Conservation (phyloP, 2,329 filamentous ascomycete species). For the Nemania diffusa region DNA sequence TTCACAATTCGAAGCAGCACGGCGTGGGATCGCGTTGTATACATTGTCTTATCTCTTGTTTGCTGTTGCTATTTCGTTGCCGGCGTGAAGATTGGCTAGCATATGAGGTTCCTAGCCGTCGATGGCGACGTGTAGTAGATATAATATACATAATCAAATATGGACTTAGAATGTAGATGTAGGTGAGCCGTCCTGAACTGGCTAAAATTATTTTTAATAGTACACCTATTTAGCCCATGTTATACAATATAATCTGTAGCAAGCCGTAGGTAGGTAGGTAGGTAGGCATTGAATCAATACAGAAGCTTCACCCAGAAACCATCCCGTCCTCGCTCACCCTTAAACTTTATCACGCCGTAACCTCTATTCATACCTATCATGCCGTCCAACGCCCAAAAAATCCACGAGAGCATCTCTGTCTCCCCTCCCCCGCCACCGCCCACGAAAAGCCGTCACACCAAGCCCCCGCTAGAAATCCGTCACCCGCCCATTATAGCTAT, state of each 20-base stretch:
- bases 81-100: not conserved
- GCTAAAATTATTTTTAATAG: too few species aligned
- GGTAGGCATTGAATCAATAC: not conserved
- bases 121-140: not conserved
- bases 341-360: too few species aligned
- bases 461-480: constrained; percentile 77
- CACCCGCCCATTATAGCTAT: constrained; percentile 94
- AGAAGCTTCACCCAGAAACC: too few species aligned
- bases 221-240: not conserved
- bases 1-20: constrained; percentile 32
- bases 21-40: constrained; percentile 28
- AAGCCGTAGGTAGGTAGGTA: too few species aligned
- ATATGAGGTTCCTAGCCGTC: not conserved
- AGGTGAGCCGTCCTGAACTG: not conserved
- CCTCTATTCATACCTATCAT: too few species aligned
- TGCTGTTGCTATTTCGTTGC: not conserved
- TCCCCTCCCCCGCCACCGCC: too few species aligned
- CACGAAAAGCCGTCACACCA: not conserved
- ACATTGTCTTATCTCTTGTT: not conserved
- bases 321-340: too few species aligned
- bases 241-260: not conserved
- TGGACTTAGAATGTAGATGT: not conserved
- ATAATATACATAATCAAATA: not conserved
- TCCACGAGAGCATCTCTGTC: too few species aligned
- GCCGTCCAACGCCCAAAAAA: too few species aligned